Evolutionary conservation across 2,329 filamentous ascomycete genomes (phyloP).

Genomic region (Alternaria infectoria): DNA sequence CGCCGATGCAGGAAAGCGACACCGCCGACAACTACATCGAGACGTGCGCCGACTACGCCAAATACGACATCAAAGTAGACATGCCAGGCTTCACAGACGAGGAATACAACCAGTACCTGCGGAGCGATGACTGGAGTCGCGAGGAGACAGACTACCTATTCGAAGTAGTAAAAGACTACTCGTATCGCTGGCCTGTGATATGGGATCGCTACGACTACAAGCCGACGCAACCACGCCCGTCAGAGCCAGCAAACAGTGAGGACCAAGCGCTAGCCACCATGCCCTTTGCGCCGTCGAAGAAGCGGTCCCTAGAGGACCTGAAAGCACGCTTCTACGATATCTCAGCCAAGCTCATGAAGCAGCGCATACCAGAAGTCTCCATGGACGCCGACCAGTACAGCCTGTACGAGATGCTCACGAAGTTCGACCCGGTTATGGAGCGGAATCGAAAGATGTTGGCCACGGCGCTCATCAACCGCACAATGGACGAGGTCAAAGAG

Average conservation of each 20-base stretch:
- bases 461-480: slow-evolving; percentile 76
- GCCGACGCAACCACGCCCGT: slow-evolving; percentile 39
- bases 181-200: slow-evolving; percentile 89
- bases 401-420: slow-evolving; percentile 83
- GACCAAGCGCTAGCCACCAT: slow-evolving; percentile 38
- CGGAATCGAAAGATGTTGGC: slow-evolving; percentile 83
- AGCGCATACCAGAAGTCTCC: slow-evolving; percentile 48
- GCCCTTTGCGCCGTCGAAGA: slow-evolving; percentile 53
- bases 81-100: slow-evolving; percentile 85
- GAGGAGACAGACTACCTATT: slow-evolving; percentile 95
- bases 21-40: slow-evolving; percentile 48
- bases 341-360: slow-evolving; percentile 60
- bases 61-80: slow-evolving; percentile 83
- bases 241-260: slow-evolving; percentile 28
- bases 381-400: slow-evolving; percentile 87
- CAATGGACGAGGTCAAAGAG: slow-evolving; percentile 86
- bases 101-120: slow-evolving; percentile 79
- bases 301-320: slow-evolving; percentile 83
- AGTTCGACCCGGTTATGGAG: slow-evolving; percentile 84
- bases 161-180: slow-evolving; percentile 74
- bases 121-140: slow-evolving; percentile 81
- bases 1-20: slow-evolving; percentile 43
- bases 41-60: slow-evolving; percentile 70
- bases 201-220: slow-evolving; percentile 89
- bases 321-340: slow-evolving; percentile 92